Conservation (phyloP, 2,329 filamentous ascomycete genomes). For the Lachnellula willkommii region DNA sequence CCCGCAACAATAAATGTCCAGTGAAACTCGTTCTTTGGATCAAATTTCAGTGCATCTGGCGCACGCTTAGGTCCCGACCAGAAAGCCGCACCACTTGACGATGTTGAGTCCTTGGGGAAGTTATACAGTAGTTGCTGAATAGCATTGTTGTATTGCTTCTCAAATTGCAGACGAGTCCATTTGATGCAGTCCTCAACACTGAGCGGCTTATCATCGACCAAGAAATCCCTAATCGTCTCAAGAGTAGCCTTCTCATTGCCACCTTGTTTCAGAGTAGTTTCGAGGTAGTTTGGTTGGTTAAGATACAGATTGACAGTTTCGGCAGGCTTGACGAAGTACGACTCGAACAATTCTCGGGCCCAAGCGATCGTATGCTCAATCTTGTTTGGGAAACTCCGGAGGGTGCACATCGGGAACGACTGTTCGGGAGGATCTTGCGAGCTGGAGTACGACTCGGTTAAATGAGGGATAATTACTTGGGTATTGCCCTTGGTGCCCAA, state of each 20-base stretch:
- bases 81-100: conserved; percentile 84
- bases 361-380: conserved; percentile 99
- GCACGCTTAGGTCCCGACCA: conserved; percentile 99
- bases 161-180: conserved; percentile 90
- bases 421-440: conserved; percentile 97
- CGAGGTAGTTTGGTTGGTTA: conserved; percentile 84
- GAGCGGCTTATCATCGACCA: conserved; percentile 85
- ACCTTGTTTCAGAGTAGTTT: conserved; percentile 80
- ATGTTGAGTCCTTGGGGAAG: conserved; percentile 90
- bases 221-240: conserved; percentile 81
- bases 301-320: conserved; percentile 94
- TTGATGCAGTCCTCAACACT: conserved; percentile 95
- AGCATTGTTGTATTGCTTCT: conserved; percentile 94
- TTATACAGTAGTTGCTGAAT: conserved; percentile 95
- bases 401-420: conserved; percentile 98
- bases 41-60: conserved; percentile 85
- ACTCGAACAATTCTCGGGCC: conserved; percentile 93
- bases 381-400: conserved; percentile 94
- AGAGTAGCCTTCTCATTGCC: conserved; percentile 93
- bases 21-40: conserved; percentile 77
- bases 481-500: conserved; percentile 99
- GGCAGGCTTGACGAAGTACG: conserved; percentile 85
- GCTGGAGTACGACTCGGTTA: conserved; percentile 95
- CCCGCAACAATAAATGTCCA: conserved; percentile 82
- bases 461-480: conserved; percentile 82